A percentile compares a stretch with the other conserved stretches of the same genome.
Evolutionary conservation across 169 alveolate species (phyloP).

Genomic region (Blepharisma undulans): DNA sequence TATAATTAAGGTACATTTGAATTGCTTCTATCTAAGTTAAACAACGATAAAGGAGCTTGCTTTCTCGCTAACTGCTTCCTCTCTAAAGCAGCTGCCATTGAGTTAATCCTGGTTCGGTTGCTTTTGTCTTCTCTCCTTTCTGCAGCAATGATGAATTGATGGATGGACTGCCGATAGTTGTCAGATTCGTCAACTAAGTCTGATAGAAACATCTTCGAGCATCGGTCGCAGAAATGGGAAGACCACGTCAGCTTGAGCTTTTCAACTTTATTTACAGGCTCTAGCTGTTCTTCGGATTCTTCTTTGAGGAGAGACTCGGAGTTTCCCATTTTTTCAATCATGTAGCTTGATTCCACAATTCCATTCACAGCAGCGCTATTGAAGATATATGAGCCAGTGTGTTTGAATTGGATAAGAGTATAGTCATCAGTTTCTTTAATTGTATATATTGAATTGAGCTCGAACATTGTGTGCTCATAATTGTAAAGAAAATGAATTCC

Average conservation of each 20-base stretch:
- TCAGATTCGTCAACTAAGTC: slow-evolving; percentile 2
- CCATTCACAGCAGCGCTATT: neutral
- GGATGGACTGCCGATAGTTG: neutral
- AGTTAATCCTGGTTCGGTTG: neutral
- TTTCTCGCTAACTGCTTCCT: neutral
- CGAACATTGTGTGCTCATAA: neutral
- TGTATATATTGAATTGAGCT: neutral
- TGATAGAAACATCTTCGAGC: neutral
- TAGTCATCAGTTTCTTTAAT: neutral
- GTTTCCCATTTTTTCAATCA: neutral
- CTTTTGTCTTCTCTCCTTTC: neutral
- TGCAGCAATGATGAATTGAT: neutral
- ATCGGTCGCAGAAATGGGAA: neutral
- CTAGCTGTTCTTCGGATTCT: neutral
- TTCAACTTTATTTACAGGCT: no score
- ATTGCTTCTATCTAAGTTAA: neutral
- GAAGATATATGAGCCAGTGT: neutral
- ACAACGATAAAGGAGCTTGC: neutral
- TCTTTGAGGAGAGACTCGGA: neutral
- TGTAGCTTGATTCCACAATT: neutral
- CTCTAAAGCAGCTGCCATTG: slow-evolving; percentile 1
- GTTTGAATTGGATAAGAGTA: neutral
- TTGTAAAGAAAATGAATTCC: neutral
- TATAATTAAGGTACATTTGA: neutral
- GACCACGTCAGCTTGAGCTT: neutral